Percentiles rank a stretch among this genome's conserved stretches.
Conservation (phyloP, 306 rosid species). For the Cucurbita moschata region DNA sequence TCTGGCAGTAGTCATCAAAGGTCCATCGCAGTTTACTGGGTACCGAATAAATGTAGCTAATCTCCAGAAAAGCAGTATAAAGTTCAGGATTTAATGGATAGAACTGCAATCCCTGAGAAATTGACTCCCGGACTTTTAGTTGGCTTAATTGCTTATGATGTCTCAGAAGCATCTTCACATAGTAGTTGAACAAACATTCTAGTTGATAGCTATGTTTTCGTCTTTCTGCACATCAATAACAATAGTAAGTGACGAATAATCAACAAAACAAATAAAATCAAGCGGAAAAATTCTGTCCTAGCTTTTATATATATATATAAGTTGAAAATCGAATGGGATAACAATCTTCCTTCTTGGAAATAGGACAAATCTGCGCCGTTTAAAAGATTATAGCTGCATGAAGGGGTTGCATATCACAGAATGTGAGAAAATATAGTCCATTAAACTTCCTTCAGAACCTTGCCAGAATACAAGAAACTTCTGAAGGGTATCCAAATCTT, state of each 20-base stretch:
- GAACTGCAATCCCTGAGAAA: conserved; percentile 63
- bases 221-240: conserved; percentile 50
- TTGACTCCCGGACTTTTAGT: conserved; percentile 60
- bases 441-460: neutral
- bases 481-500: neutral
- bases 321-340: neutral
- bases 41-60: conserved; percentile 55
- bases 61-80: conserved; percentile 43
- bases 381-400: neutral
- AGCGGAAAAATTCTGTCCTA: neutral
- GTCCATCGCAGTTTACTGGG: conserved; percentile 64
- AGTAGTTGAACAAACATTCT: conserved; percentile 63
- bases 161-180: conserved; percentile 61
- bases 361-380: neutral
- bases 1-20: conserved; percentile 58
- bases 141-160: conserved; percentile 39
- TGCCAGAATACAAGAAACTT: no score
- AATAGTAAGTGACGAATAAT: conserved; percentile 15
- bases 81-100: conserved; percentile 77
- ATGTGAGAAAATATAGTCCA: neutral
- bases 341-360: neutral
- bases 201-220: conserved; percentile 63
- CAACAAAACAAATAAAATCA: neutral
- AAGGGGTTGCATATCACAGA: neutral
- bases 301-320: neutral